Percentiles rank a stretch among this genome's conserved stretches.
Evolutionary conservation across 2,329 filamentous ascomycete genomes (phyloP).

Genomic region (Alternaria incomplexa): DNA sequence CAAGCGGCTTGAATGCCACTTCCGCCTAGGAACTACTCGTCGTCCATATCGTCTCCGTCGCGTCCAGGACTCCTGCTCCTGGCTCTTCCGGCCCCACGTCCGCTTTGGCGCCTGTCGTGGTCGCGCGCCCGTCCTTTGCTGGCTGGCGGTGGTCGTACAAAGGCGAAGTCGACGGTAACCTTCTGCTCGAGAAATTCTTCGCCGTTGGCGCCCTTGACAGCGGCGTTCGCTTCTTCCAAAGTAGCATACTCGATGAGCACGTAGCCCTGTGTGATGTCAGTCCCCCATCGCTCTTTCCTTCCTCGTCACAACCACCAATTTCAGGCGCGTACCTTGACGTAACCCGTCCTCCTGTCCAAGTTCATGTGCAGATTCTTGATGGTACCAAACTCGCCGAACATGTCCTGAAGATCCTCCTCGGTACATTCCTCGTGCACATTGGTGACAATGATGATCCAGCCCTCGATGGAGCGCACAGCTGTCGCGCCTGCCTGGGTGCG

Average conservation of each 20-base stretch:
- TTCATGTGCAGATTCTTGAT: constrained; percentile 89
- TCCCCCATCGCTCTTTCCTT: not conserved
- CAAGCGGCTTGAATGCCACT: not conserved
- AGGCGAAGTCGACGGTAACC: constrained; percentile 81
- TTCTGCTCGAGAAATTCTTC: constrained; percentile 83
- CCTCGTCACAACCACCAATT: not conserved
- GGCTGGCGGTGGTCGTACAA: constrained; percentile 74
- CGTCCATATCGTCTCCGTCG: constrained; percentile 43
- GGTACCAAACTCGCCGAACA: constrained; percentile 83
- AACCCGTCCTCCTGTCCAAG: constrained; percentile 80
- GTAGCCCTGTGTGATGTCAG: constrained; percentile 67
- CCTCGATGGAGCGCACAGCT: constrained; percentile 84
- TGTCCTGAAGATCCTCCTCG: constrained; percentile 81
- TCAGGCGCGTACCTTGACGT: constrained; percentile 72
- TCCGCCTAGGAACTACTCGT: constrained; percentile 7
- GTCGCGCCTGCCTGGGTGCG: constrained; percentile 76
- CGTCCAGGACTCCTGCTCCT: constrained; percentile 54
- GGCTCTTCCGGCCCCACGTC: constrained; percentile 41
- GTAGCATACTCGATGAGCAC: constrained; percentile 85
- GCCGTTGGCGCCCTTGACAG: constrained; percentile 78
- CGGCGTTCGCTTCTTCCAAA: constrained; percentile 77
- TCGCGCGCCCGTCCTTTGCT: constrained; percentile 56
- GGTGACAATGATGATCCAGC: constrained; percentile 86
- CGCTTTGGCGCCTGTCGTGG: constrained; percentile 39
- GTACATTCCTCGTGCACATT: constrained; percentile 88